A percentile compares a stretch with the other conserved stretches of the same genome.
phyloP scores from a whole-genome alignment of 2,329 filamentous ascomycete species.

The Neodidymelliopsis sp. region DNA sequence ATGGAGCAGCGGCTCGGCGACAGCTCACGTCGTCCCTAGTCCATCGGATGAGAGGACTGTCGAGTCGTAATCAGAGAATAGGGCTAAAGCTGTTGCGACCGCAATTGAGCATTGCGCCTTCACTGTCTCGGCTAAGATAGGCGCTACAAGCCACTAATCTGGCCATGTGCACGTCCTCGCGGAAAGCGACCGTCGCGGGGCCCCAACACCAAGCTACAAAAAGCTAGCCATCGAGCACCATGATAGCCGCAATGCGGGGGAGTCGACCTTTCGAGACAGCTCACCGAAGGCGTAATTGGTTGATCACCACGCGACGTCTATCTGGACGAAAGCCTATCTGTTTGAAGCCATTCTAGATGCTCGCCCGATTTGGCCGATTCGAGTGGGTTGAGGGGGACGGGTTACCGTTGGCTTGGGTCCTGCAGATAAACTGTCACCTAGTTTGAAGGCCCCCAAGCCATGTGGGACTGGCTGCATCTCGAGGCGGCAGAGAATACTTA shows the following conservation, averaged over 20 bases:
- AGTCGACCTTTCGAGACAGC: background rate
- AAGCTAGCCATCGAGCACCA: conserved; percentile 9
- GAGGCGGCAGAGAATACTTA: conserved; percentile 6
- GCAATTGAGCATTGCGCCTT: background rate
- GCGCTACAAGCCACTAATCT: conserved; percentile 9
- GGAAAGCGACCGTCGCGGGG: conserved; percentile 17
- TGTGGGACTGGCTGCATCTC: conserved; percentile 6
- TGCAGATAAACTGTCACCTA: conserved; percentile 11
- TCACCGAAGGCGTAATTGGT: background rate
- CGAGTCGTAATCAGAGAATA: too few species aligned
- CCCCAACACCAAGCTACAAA: conserved; percentile 12
- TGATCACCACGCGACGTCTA: background rate
- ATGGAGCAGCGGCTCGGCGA: background rate
- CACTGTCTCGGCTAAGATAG: conserved; percentile 1
- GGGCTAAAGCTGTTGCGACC: too few species aligned
- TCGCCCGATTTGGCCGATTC: conserved; percentile 10
- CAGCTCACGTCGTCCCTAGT: background rate
- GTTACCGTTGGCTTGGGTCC: conserved; percentile 13
- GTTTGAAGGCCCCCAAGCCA: conserved; percentile 15
- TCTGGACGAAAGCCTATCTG: background rate
- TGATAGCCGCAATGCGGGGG: conserved; percentile 18
- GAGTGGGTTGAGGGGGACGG: background rate
- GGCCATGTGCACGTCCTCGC: conserved; percentile 12
- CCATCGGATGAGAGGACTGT: conserved; percentile 4
- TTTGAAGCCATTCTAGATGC: background rate